These are phyloP conservation scores for Pelomyxa schiedti DNA, from an alignment of 78 protist species.

Conservation along the genomic window DNA sequence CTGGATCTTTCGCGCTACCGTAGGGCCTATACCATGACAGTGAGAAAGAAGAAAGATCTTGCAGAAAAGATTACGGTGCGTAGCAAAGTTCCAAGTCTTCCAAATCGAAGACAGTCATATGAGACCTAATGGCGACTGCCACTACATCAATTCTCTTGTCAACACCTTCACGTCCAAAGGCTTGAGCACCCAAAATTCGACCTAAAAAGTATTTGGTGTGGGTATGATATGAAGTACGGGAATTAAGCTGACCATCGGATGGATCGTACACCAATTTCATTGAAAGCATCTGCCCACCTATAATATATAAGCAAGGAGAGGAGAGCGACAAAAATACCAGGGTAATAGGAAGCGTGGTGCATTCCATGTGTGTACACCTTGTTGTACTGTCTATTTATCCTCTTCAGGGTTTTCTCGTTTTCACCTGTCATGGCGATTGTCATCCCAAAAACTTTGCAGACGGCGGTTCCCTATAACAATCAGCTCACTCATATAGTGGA, in stretches of 20 bases:
- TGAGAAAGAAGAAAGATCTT: too few relatives aligned
- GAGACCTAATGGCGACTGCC: slow-evolving; percentile 15
- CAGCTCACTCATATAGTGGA: too few relatives aligned
- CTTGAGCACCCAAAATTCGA: slow-evolving; percentile 14
- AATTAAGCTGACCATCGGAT: not conserved
- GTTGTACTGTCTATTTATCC: too few relatives aligned
- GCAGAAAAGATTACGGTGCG: too few relatives aligned
- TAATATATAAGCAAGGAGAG: too few relatives aligned
- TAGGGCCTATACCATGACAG: too few relatives aligned
- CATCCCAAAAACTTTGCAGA: not conserved
- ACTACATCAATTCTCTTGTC: slow-evolving; percentile 25
- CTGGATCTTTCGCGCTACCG: slow-evolving; percentile 13
- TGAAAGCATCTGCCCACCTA: too few relatives aligned
- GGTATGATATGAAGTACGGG: not conserved
- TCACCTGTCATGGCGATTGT: not conserved
- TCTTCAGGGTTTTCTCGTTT: not conserved
- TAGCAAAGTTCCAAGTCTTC: slow-evolving; percentile 17
- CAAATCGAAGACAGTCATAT: slow-evolving; percentile 23
- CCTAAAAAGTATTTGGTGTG: slow-evolving; percentile 9
- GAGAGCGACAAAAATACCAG: too few relatives aligned
- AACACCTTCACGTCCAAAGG: slow-evolving; percentile 14
- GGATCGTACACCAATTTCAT: not conserved
- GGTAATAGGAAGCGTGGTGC: too few relatives aligned
- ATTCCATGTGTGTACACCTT: too few relatives aligned
- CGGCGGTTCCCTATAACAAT: slow-evolving; percentile 7